Evolutionary conservation across 1,284 basidiomycete species (phyloP).

Genomic region (Heliocybe sulcata): DNA sequence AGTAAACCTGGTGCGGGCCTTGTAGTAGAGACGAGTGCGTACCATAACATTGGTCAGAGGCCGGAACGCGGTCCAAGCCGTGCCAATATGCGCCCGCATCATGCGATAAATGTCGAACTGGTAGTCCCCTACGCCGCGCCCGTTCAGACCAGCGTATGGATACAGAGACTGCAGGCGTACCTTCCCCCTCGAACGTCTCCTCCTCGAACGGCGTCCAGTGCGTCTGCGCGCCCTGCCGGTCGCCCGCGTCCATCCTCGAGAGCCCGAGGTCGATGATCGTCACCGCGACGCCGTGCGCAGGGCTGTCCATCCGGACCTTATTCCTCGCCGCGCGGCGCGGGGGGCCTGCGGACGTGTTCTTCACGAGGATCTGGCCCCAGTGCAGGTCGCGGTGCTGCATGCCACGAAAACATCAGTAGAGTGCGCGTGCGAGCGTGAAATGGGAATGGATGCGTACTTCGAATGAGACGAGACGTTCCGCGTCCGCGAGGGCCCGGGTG

Average conservation of each 20-base stretch:
- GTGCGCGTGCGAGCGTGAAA: background rate
- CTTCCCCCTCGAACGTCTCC: slow-evolving; percentile 81
- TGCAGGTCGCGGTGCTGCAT: slow-evolving; percentile 92
- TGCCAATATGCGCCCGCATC: slow-evolving; percentile 61
- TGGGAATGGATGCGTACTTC: slow-evolving; percentile 56
- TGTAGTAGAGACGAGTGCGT: slow-evolving; percentile 16
- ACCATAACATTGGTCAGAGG: slow-evolving; percentile 90
- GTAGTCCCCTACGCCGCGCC: slow-evolving; percentile 87
- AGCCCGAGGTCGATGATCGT: slow-evolving; percentile 95
- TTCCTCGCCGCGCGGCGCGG: slow-evolving; percentile 18
- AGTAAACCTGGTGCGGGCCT: background rate
- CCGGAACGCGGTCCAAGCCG: slow-evolving; percentile 66
- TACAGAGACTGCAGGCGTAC: slow-evolving; percentile 24
- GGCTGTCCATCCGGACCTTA: slow-evolving; percentile 50
- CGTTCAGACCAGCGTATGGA: background rate
- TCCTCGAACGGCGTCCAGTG: slow-evolving; percentile 77
- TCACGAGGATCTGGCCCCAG: slow-evolving; percentile 94
- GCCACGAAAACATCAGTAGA: background rate
- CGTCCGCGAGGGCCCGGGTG: slow-evolving; percentile 64
- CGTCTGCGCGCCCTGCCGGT: slow-evolving; percentile 34
- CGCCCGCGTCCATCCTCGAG: slow-evolving; percentile 67
- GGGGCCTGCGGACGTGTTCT: slow-evolving; percentile 34
- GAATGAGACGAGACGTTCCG: slow-evolving; percentile 75
- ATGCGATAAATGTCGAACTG: slow-evolving; percentile 94
- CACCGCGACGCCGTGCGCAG: slow-evolving; percentile 54